Conservation (phyloP, 495 filamentous ascomycete species). For the Trichocladium uniseriatum region DNA sequence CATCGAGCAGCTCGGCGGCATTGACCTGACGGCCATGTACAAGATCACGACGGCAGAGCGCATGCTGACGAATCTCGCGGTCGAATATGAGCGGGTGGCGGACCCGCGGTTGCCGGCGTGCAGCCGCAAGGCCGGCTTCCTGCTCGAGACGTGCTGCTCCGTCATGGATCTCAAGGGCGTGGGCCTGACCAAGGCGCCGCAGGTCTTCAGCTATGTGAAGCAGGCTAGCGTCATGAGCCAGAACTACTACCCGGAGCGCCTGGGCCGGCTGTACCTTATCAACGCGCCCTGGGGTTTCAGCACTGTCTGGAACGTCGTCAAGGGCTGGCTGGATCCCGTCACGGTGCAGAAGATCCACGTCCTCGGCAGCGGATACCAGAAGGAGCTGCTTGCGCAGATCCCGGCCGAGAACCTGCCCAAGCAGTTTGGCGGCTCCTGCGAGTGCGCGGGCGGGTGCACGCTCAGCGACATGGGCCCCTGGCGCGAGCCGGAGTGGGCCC, state of each 20-base stretch:
- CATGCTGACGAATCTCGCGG: slow-evolving; percentile 91
- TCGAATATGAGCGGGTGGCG: slow-evolving; percentile 91
- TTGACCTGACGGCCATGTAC: slow-evolving; percentile 82
- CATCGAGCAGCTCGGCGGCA: slow-evolving; percentile 91
- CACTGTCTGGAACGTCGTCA: slow-evolving; percentile 71
- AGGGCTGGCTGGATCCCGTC: slow-evolving; percentile 89
- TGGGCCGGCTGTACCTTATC: slow-evolving; percentile 84
- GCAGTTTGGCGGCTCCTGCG: slow-evolving; percentile 74
- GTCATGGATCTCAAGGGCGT: slow-evolving; percentile 97
- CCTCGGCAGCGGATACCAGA: slow-evolving; percentile 69
- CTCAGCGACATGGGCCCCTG: slow-evolving; percentile 88
- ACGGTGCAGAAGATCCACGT: slow-evolving; percentile 95
- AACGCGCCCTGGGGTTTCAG: slow-evolving; percentile 95
- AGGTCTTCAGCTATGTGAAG: slow-evolving; percentile 66
- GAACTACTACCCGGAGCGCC: slow-evolving; percentile 96
- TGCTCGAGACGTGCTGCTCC: slow-evolving; percentile 94
- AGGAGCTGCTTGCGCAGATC: slow-evolving; percentile 73
- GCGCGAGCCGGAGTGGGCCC: slow-evolving; percentile 69
- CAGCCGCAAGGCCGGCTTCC: slow-evolving; percentile 78
- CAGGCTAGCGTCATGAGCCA: slow-evolving; percentile 62
- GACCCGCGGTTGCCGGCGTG: slow-evolving; percentile 92
- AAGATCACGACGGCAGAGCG: slow-evolving; percentile 80
- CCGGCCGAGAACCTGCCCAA: slow-evolving; percentile 85
- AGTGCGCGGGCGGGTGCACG: slow-evolving; percentile 75
- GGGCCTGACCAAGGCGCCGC: slow-evolving; percentile 64